Evolutionary conservation across 495 filamentous ascomycete genomes (phyloP).

Genomic region (Hypomontagnella monticulosa): DNA sequence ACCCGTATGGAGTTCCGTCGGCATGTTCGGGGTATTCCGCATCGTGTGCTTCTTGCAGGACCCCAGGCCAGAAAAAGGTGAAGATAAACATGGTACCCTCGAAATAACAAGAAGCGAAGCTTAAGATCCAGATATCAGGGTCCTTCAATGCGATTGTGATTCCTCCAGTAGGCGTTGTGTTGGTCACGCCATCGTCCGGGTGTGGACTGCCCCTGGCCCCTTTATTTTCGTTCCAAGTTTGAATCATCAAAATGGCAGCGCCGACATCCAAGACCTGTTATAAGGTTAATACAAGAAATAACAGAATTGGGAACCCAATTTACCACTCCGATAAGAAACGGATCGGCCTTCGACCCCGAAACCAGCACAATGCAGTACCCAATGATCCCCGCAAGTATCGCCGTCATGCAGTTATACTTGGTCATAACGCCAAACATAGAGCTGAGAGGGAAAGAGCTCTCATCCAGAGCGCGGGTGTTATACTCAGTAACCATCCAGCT

Average conservation of each 20-base stretch:
- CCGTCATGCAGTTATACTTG: conserved; percentile 55
- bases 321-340: conserved; percentile 54
- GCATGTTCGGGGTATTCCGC: conserved; percentile 2
- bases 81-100: conserved; percentile 62
- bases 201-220: conserved; percentile 24
- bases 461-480: conserved; percentile 44
- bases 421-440: conserved; percentile 58
- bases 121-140: conserved; percentile 49
- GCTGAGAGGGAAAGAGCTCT: conserved; percentile 41
- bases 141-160: conserved; percentile 31
- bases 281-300: background rate
- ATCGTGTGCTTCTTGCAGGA: conserved; percentile 49
- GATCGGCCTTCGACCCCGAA: conserved; percentile 54
- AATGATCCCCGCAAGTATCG: conserved; percentile 51
- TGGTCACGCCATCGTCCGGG: background rate
- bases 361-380: conserved; percentile 51
- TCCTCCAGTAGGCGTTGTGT: background rate
- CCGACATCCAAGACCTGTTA: conserved; percentile 30
- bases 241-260: conserved; percentile 48
- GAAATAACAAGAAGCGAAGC: conserved; percentile 54
- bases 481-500: conserved; percentile 64
- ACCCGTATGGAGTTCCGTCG: conserved; percentile 51
- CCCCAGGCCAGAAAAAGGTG: conserved; percentile 60
- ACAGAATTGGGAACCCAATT: conserved; percentile 18
- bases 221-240: conserved; percentile 55